A percentile compares a stretch with the other conserved stretches of the same genome.
Conservation (phyloP, 805 yeast genomes). For the Schizosaccharomyces osmophilus region DNA sequence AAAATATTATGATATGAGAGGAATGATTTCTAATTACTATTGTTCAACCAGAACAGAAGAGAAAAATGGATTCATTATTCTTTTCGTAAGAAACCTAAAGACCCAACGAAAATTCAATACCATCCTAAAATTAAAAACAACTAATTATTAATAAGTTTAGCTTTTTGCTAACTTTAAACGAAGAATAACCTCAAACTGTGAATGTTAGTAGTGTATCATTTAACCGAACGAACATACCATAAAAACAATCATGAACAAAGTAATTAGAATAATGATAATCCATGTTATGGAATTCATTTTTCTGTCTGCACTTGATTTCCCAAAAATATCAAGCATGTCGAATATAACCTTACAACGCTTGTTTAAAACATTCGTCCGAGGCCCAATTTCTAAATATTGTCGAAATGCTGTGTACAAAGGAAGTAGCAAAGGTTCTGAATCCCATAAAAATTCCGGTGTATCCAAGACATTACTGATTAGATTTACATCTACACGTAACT, state of each 20-base stretch:
- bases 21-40: too few relatives aligned
- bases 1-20: too few relatives aligned
- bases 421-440: constrained; percentile 75
- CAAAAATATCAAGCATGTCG: constrained; percentile 77
- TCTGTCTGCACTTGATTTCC: constrained; percentile 80
- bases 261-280: constrained; percentile 65
- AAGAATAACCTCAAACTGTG: not conserved
- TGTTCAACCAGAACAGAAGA: too few relatives aligned
- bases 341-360: constrained; percentile 83
- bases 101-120: too few relatives aligned
- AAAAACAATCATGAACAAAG: constrained; percentile 54
- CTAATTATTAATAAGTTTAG: not conserved
- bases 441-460: constrained; percentile 93
- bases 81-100: too few relatives aligned
- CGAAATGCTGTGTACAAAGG: constrained; percentile 75
- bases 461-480: constrained; percentile 73
- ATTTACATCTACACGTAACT: constrained; percentile 78
- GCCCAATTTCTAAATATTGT: constrained; percentile 76
- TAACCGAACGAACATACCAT: constrained; percentile 4
- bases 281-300: constrained; percentile 79
- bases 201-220: not conserved
- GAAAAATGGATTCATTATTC: too few relatives aligned
- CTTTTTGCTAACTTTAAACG: not conserved
- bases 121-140: too few relatives aligned
- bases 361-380: constrained; percentile 75